Evolutionary conservation across 139 green algal genomes (phyloP).

Genomic region (Zygnema cylindricum): DNA sequence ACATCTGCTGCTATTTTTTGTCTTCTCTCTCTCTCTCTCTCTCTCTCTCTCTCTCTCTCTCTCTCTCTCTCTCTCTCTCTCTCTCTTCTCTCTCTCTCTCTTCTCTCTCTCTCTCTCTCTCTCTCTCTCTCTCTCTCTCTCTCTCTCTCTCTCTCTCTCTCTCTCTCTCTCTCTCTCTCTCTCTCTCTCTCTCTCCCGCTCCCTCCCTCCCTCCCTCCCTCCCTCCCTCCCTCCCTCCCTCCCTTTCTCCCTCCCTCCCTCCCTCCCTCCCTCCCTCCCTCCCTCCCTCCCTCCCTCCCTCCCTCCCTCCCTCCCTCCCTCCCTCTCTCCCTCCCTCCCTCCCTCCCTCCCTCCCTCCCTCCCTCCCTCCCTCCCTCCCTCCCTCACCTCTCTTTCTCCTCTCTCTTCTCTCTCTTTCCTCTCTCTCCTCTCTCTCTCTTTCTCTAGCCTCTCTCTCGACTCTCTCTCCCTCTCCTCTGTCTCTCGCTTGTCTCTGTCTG

Average conservation of each 20-base stretch:
- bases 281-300: background rate
- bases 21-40: no score
- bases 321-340: background rate
- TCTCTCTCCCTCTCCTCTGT: no score
- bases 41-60: no score
- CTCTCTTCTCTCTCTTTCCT: background rate
- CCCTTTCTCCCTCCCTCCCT: background rate
- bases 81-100: no score
- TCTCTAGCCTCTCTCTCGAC: no score
- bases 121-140: background rate
- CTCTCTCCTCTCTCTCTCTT: no score
- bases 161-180: slow-evolving; percentile 11
- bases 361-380: background rate
- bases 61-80: no score
- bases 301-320: background rate
- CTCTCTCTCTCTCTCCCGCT: background rate
- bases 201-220: slow-evolving; percentile 21
- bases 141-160: slow-evolving; percentile 1
- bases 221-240: slow-evolving; percentile 9
- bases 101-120: no score
- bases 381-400: background rate
- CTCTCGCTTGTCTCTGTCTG: no score
- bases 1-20: no score
- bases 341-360: slow-evolving; percentile 17
- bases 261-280: background rate